Conservation (phyloP, 116 monocot species). For the Papilionanthe hybrid region DNA sequence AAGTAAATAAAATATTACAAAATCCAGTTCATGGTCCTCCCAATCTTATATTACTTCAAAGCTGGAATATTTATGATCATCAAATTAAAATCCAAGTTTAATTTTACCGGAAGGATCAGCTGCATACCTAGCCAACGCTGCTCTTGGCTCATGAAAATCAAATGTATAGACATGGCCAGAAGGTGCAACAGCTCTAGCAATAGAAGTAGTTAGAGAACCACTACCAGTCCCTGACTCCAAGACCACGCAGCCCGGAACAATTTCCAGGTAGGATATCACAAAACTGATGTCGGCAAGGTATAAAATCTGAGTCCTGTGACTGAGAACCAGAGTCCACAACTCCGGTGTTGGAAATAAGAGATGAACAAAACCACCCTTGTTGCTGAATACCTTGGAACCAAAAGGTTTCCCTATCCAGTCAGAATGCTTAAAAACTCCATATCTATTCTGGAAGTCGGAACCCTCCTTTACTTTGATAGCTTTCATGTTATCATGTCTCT, state of each 20-base stretch:
- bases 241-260: constrained; percentile 85
- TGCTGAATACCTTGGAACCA: constrained; percentile 67
- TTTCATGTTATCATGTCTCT: constrained; percentile 81
- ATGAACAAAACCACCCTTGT: constrained; percentile 76
- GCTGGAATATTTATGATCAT: background rate
- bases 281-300: constrained; percentile 91
- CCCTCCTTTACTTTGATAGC: constrained; percentile 46
- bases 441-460: constrained; percentile 69
- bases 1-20: background rate
- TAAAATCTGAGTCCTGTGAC: constrained; percentile 91
- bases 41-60: background rate
- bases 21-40: background rate
- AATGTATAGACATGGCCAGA: constrained; percentile 79
- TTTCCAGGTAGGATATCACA: constrained; percentile 75
- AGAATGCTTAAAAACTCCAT: constrained; percentile 81
- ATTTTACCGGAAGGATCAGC: background rate
- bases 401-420: constrained; percentile 91
- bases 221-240: constrained; percentile 95
- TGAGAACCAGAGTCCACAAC: constrained; percentile 85
- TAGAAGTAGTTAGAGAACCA: constrained; percentile 89
- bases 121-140: constrained; percentile 61
- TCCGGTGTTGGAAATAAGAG: constrained; percentile 84
- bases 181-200: constrained; percentile 86
- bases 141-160: constrained; percentile 95
- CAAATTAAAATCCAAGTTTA: background rate